Evolutionary conservation across 768 basidiomycete genomes (phyloP).

Genomic region (Tulasnella sp.): DNA sequence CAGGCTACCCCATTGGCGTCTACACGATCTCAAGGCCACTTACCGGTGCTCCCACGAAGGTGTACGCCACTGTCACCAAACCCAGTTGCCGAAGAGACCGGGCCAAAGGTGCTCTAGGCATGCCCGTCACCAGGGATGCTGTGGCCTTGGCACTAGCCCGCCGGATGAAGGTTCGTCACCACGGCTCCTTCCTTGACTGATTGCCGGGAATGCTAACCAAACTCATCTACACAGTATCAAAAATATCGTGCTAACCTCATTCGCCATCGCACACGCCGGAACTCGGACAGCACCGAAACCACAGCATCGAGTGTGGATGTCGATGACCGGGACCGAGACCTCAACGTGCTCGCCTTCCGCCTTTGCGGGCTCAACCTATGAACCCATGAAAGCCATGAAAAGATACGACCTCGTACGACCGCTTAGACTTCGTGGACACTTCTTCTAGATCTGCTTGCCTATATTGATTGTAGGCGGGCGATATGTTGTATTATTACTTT

Average conservation of each 20-base stretch:
- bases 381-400: slow-evolving; percentile 7
- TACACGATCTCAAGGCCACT: slow-evolving; percentile 32
- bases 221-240: slow-evolving; percentile 19
- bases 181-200: neutral
- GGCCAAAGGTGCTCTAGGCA: slow-evolving; percentile 20
- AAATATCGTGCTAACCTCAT: slow-evolving; percentile 19
- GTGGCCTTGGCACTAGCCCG: slow-evolving; percentile 27
- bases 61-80: slow-evolving; percentile 1
- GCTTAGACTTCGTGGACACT: slow-evolving; percentile 2
- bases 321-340: slow-evolving; percentile 14
- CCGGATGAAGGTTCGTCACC: slow-evolving; percentile 21
- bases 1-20: slow-evolving; percentile 29
- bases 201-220: neutral
- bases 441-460: neutral
- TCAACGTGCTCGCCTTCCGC: slow-evolving; percentile 23
- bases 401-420: neutral
- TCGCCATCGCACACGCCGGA: slow-evolving; percentile 21
- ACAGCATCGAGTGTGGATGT: slow-evolving; percentile 3
- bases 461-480: slow-evolving; percentile 16
- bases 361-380: slow-evolving; percentile 29
- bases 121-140: slow-evolving; percentile 25
- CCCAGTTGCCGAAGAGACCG: slow-evolving; percentile 16
- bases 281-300: slow-evolving; percentile 16
- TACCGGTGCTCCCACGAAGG: neutral
- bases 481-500: slow-evolving; percentile 22